phyloP scores from a whole-genome alignment of 805 yeast genomes.

The Debaryomyces hansenii region DNA sequence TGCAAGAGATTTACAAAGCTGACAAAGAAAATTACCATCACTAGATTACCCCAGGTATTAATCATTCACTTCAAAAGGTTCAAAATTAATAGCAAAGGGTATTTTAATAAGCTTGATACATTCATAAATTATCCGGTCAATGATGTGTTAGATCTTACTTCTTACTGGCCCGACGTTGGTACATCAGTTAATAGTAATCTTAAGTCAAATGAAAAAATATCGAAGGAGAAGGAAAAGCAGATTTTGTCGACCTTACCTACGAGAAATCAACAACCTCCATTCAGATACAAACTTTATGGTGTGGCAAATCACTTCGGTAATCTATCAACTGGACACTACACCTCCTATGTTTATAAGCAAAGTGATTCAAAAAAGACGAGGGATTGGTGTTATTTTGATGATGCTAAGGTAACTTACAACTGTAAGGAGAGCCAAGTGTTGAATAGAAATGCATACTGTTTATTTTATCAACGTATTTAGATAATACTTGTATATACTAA shows the following conservation, averaged over 20 bases:
- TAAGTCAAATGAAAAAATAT: constrained; percentile 18
- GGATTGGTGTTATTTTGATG: constrained; percentile 86
- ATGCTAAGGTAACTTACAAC: constrained; percentile 60
- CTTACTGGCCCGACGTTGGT: constrained; percentile 67
- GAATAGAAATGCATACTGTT: constrained; percentile 76
- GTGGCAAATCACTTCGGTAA: constrained; percentile 86
- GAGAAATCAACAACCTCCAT: constrained; percentile 79
- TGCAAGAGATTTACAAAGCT: constrained; percentile 67
- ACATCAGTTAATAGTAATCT: constrained; percentile 19
- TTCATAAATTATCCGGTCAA: constrained; percentile 67
- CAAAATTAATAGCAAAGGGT: constrained; percentile 46
- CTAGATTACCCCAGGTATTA: constrained; percentile 74
- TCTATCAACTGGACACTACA: constrained; percentile 85
- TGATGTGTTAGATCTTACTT: constrained; percentile 56
- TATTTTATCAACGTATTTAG: constrained; percentile 63
- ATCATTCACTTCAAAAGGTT: constrained; percentile 88
- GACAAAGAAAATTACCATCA: constrained; percentile 67
- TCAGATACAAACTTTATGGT: constrained; percentile 71
- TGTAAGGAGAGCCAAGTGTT: constrained; percentile 54
- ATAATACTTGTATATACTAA: background rate
- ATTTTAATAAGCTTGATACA: constrained; percentile 58
- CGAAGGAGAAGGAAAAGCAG: constrained; percentile 43
- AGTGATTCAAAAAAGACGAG: constrained; percentile 39
- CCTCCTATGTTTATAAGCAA: constrained; percentile 70
- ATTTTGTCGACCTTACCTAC: constrained; percentile 52